These are phyloP conservation scores for Barnettozyma hawaiiensis DNA, from an alignment of 1,139 yeast species.

Conservation along the genomic window DNA sequence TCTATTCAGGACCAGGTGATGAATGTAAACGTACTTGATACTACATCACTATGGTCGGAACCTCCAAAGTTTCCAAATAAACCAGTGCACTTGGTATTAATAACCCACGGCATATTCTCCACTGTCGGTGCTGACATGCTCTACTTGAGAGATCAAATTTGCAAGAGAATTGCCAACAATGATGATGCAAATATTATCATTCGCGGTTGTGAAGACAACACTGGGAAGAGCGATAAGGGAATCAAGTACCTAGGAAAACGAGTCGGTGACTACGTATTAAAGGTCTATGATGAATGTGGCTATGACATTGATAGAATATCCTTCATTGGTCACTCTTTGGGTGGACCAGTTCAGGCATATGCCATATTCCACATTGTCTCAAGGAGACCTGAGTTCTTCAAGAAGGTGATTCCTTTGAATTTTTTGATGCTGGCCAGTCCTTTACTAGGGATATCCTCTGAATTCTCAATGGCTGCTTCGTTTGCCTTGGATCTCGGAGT, in stretches of 20 bases:
- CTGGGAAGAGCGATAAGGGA: constrained; percentile 60
- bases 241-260: constrained; percentile 54
- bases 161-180: constrained; percentile 27
- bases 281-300: constrained; percentile 36
- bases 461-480: constrained; percentile 52
- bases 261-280: constrained; percentile 51
- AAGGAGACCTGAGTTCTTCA: constrained; percentile 50
- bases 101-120: constrained; percentile 66
- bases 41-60: constrained; percentile 47
- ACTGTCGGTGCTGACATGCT: constrained; percentile 60
- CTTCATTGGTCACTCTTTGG: constrained; percentile 58
- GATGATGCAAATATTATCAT: constrained; percentile 41
- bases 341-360: constrained; percentile 62
- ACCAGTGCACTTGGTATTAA: constrained; percentile 53
- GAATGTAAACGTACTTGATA: constrained; percentile 37
- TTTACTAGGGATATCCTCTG: constrained; percentile 54
- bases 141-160: constrained; percentile 53
- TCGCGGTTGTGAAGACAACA: constrained; percentile 53
- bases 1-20: constrained; percentile 21
- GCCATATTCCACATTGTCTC: constrained; percentile 48
- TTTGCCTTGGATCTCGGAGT: constrained; percentile 57
- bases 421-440: constrained; percentile 60
- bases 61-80: constrained; percentile 38
- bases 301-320: constrained; percentile 45
- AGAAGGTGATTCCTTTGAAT: constrained; percentile 45